These are phyloP conservation scores for Pythium aristosporum DNA, from an alignment of 352 stramenopile genomes.

Conservation along the genomic window DNA sequence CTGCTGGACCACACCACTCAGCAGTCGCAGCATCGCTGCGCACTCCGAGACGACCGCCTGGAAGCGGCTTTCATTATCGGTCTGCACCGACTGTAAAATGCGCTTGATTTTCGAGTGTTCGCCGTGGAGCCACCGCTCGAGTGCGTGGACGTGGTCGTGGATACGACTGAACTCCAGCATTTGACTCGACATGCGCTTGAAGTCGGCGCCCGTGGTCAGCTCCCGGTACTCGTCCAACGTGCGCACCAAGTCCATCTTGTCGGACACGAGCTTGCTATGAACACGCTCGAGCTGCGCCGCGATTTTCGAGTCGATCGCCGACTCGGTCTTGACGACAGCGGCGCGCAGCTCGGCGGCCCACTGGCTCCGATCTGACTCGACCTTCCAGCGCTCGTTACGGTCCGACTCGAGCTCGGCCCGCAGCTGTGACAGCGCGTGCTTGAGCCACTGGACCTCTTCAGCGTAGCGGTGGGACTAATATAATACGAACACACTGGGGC, in stretches of 20 bases:
- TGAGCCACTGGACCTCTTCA: constrained; percentile 39
- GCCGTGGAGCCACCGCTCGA: constrained; percentile 56
- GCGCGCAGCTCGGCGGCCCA: constrained; percentile 32
- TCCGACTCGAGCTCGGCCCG: constrained; percentile 56
- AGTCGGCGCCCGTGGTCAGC: constrained; percentile 39
- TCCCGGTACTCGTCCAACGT: constrained; percentile 55
- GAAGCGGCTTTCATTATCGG: constrained; percentile 40
- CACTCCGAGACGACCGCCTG: constrained; percentile 41
- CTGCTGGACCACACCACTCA: constrained; percentile 28
- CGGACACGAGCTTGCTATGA: constrained; percentile 36
- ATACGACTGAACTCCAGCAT: constrained; percentile 53
- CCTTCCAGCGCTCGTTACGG: constrained; percentile 49
- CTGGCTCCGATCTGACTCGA: constrained; percentile 34
- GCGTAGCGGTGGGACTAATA: constrained; percentile 32
- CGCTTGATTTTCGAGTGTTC: constrained; percentile 56
- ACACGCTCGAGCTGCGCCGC: constrained; percentile 45
- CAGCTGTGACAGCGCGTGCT: constrained; percentile 43
- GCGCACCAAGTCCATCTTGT: constrained; percentile 56
- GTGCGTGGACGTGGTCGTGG: constrained; percentile 53
- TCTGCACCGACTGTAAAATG: constrained; percentile 40
- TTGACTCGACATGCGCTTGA: constrained; percentile 50
- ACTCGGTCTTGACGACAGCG: constrained; percentile 36
- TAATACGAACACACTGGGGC: no score
- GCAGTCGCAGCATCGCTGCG: constrained; percentile 28
- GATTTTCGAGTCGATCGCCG: constrained; percentile 41